phyloP scores from a whole-genome alignment of 306 rosid species.

The Ceratonia siliqua region DNA sequence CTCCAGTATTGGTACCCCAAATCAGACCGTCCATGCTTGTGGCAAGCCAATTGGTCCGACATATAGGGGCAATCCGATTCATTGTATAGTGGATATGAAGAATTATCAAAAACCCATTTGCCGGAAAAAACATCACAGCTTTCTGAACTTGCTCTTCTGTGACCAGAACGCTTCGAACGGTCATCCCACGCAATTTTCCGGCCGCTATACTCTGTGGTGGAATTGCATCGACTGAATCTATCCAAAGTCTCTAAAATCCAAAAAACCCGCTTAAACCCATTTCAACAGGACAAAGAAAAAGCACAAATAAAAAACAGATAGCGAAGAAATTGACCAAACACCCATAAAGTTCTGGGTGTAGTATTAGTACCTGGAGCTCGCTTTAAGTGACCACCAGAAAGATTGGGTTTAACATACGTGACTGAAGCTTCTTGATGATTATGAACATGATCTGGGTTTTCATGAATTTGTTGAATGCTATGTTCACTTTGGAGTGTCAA shows the following conservation, averaged over 20 bases:
- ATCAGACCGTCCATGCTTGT: slow-evolving; percentile 90
- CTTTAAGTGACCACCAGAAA: slow-evolving; percentile 36
- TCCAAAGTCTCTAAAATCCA: slow-evolving; percentile 68
- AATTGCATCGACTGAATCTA: slow-evolving; percentile 87
- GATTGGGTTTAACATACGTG: slow-evolving; percentile 75
- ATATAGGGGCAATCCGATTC: slow-evolving; percentile 84
- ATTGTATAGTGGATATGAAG: slow-evolving; percentile 70
- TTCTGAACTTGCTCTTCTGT: slow-evolving; percentile 47
- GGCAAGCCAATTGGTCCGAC: slow-evolving; percentile 98
- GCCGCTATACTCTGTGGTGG: slow-evolving; percentile 74
- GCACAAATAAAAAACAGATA: slow-evolving; percentile 29
- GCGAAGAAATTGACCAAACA: slow-evolving; percentile 3
- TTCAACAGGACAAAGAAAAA: slow-evolving; percentile 29
- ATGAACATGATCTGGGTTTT: slow-evolving; percentile 49
- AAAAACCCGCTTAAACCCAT: slow-evolving; percentile 34
- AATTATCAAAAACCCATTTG: slow-evolving; percentile 84
- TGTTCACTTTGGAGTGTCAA: slow-evolving; percentile 71
- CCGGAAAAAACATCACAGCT: slow-evolving; percentile 86
- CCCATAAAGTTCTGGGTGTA: not conserved
- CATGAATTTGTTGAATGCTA: slow-evolving; percentile 61
- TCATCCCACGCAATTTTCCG: slow-evolving; percentile 59
- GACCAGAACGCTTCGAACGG: slow-evolving; percentile 25
- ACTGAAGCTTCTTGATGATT: slow-evolving; percentile 51
- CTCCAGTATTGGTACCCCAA: slow-evolving; percentile 84
- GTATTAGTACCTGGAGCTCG: slow-evolving; percentile 48